A percentile compares a stretch with the other conserved stretches of the same genome.
Conservation (phyloP, 768 basidiomycete genomes). For the Trametes elegans region DNA sequence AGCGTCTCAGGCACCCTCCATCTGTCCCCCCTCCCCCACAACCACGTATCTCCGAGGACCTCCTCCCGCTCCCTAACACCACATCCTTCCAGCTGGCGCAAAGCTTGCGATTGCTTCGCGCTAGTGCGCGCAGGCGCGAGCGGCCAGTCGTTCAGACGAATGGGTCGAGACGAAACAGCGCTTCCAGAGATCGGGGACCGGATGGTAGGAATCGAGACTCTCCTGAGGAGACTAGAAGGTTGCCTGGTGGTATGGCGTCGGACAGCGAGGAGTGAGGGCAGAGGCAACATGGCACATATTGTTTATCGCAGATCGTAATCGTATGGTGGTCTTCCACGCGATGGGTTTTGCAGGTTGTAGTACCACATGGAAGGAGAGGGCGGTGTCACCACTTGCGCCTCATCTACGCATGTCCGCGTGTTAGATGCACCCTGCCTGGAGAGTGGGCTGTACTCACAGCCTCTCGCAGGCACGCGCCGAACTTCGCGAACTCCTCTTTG, state of each 20-base stretch:
- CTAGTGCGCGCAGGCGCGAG: slow-evolving; percentile 43
- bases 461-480: slow-evolving; percentile 76
- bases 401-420: slow-evolving; percentile 38
- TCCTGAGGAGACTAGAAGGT: slow-evolving; percentile 37
- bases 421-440: neutral
- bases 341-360: neutral
- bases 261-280: slow-evolving; percentile 17
- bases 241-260: slow-evolving; percentile 31
- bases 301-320: neutral
- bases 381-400: slow-evolving; percentile 51
- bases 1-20: slow-evolving; percentile 55
- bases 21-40: slow-evolving; percentile 31
- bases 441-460: slow-evolving; percentile 51
- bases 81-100: slow-evolving; percentile 52
- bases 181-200: slow-evolving; percentile 4
- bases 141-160: slow-evolving; percentile 21
- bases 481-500: slow-evolving; percentile 78
- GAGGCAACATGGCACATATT: neutral
- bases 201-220: slow-evolving; percentile 26
- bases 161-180: slow-evolving; percentile 24
- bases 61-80: slow-evolving; percentile 28
- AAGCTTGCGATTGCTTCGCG: slow-evolving; percentile 45
- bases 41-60: slow-evolving; percentile 1
- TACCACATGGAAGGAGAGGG: neutral
- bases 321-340: neutral